These are phyloP conservation scores for Neoconidiobolus thromboides DNA, from an alignment of 371 early-diverging fungal species.

Conservation along the genomic window DNA sequence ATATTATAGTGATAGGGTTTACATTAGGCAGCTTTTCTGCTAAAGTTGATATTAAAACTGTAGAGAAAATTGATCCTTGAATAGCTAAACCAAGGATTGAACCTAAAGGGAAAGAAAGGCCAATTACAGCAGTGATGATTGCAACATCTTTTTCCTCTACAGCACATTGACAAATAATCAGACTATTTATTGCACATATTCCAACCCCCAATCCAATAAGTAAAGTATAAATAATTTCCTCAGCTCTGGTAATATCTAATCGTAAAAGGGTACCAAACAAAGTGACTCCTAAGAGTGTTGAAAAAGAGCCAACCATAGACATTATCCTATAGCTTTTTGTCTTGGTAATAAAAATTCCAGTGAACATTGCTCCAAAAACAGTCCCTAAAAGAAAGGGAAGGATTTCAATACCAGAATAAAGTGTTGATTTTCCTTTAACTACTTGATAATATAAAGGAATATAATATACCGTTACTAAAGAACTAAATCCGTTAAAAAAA, in stretches of 20 bases:
- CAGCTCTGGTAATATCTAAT: background rate
- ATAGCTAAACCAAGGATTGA: constrained; percentile 29
- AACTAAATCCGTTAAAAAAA: constrained; percentile 27
- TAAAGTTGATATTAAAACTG: constrained; percentile 8
- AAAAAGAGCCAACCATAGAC: constrained; percentile 17
- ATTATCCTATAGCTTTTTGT: constrained; percentile 18
- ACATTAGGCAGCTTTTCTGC: background rate
- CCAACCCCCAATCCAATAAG: constrained; percentile 29
- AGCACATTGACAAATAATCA: constrained; percentile 26
- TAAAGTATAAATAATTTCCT: constrained; percentile 21
- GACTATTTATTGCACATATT: constrained; percentile 13
- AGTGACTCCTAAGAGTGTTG: constrained; percentile 18
- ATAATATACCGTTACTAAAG: constrained; percentile 30
- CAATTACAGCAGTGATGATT: constrained; percentile 21
- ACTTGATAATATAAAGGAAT: constrained; percentile 31
- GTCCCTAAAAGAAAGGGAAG: constrained; percentile 30
- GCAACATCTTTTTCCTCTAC: constrained; percentile 20
- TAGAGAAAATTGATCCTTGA: constrained; percentile 25
- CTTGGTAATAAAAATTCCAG: constrained; percentile 13
- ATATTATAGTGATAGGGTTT: background rate
- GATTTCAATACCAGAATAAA: constrained; percentile 32
- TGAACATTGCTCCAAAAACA: constrained; percentile 12
- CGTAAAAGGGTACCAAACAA: background rate
- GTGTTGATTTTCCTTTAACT: constrained; percentile 31
- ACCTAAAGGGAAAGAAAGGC: constrained; percentile 25